Evolutionary conservation across 441 rosid species (phyloP), one percentile per base, ranked within the genome.

Genomic region (Dalechampia spathulata): DNA sequence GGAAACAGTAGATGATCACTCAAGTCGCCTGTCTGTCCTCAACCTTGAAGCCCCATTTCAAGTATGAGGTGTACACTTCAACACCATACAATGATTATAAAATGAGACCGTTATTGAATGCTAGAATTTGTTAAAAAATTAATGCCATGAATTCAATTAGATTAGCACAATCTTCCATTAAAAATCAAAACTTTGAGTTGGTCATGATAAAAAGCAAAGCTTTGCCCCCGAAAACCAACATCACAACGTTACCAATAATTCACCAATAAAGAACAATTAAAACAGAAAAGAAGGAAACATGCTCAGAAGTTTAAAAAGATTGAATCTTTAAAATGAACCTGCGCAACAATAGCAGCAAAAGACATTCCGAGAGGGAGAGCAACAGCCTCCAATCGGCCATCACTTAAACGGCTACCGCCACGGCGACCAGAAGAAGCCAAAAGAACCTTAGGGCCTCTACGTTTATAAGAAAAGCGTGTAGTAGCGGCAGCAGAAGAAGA

Each of bases 331-430:
- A 11, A 37, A 58, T 16, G 27, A 76, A 93, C 99, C 99, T 83
- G 78, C 47, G 87, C 80, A 51, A 89, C 78, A 58, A 90, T 83
- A 32, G 87, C 96, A 0, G 96, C 99, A 57, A 94, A 75, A 10
- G 96, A 90, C 94, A 90, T 86, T 41, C 99, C 99, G 3, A 94
- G 85, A 72, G 88, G 88, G 44, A 84, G 82, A 6, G 94, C 96
- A 63, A 83, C 70, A 38, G 86, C 84, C 67, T 83, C 96, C 57
- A 84, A 66, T 27, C 68, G 72, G 26, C 58, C 61, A 60, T 50
- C 34, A 1, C 23, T 46, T 11, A 68, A 73, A 1, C 67, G 80
- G 17, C 69, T 42, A 49, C 65, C 49, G 39, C 65, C 49, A 38
- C 71, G 72, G 60, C 83, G 77, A 62, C 5, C 2, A 11, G 64